Base-by-base conservation (phyloP, 2,329 filamentous ascomycete genomes). In the Colletotrichum limetticola region DNA sequence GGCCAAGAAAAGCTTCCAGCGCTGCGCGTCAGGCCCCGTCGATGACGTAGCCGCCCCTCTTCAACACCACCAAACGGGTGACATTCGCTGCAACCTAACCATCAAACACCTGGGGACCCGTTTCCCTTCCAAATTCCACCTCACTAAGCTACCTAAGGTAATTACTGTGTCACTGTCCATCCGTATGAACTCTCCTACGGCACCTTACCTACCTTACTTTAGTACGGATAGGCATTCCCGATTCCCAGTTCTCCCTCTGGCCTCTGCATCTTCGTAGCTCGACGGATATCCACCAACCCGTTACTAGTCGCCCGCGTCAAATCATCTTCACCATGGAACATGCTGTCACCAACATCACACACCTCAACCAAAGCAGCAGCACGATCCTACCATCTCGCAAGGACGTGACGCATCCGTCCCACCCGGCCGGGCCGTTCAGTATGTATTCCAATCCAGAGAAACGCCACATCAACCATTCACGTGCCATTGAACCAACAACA, bases 31-130 rank as follows among this genome's bases (percentile, higher is more conserved):
- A 30, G 35, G 19, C 49, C 52, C 49, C 11, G 14, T 49, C 35
- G 14, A 68, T 71, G 69, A 71, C 69, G 69, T 71, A 71, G 35
- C 14, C 49, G 35, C 32, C n/a, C 46, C 59, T 68, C 57, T 19
- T 28, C 16, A 7, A 49, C 58, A 37, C 46, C 58, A 32, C 16
- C 11, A 49, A 62, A 37, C 46, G 32, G 49, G 22, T 59, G 37
- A 53, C 37, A 28, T 59, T 35, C 58, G 30, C 37, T 42, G 24
- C 32, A 42, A 37, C 62, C 55, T 42, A 9, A n/a, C 32, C 46
- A 35, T 8, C 46, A 32, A 63, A 63, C 52, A 55, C 28, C 37
- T 14, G n/a, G 30, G 22, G 30, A 24, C 35, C 37, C 35, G 19
- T 28, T 35, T 42, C 35, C 37, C n/a, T 61, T 8, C 37, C 26